A percentile compares a stretch with the other conserved stretches of the same genome.
Evolutionary conservation across 176 grass and related monocot species (phyloP).

Genomic region (Oryza brachyantha): DNA sequence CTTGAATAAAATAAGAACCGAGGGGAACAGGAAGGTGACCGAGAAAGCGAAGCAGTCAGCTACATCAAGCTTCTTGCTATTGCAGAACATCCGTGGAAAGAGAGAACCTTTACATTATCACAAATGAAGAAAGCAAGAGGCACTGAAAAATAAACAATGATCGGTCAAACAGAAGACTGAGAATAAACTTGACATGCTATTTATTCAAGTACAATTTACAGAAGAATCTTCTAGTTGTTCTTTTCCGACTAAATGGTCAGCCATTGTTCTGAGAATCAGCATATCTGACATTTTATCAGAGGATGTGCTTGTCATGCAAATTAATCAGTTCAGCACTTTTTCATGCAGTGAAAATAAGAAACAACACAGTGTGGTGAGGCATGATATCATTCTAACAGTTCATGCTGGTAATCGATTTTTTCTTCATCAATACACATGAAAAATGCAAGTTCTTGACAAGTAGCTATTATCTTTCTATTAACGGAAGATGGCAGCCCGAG

Average conservation of each 20-base stretch:
- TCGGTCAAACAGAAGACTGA: conserved; percentile 12
- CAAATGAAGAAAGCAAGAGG: not conserved
- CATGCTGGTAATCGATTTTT: not conserved
- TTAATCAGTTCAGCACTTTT: conserved; percentile 53
- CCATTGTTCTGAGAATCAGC: conserved; percentile 29
- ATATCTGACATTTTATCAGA: not conserved
- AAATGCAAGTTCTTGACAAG: not conserved
- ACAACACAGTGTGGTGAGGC: not conserved
- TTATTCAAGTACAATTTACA: conserved; percentile 43
- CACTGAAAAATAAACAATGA: not conserved
- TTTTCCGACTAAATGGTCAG: conserved; percentile 29
- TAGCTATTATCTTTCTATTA: not conserved
- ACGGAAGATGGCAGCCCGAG: not conserved
- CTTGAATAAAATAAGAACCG: conserved; percentile 5
- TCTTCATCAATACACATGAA: not conserved
- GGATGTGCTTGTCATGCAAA: conserved; percentile 26
- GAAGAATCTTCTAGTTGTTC: conserved; percentile 44
- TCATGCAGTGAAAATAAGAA: conserved; percentile 17
- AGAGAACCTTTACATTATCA: not conserved
- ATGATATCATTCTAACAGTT: not conserved
- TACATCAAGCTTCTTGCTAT: not conserved
- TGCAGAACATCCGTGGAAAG: not conserved
- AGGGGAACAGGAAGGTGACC: not conserved
- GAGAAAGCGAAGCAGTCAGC: not conserved
- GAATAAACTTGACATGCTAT: conserved; percentile 31